Conservation (phyloP, 139 green algal genomes). For the Volvox africanus region DNA sequence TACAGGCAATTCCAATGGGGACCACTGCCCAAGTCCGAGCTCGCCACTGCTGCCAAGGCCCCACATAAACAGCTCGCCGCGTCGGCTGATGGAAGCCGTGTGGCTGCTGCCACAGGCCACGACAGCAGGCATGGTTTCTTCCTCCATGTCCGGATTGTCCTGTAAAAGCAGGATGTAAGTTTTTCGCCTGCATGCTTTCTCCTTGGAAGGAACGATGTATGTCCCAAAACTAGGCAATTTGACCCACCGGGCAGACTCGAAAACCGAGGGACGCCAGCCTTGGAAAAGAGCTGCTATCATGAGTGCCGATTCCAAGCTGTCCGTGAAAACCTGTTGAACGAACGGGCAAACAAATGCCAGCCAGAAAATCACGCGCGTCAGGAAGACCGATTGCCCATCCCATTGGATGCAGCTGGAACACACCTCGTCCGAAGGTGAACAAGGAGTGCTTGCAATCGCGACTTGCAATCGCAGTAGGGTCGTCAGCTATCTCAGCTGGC, state of each 20-base stretch:
- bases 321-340: conserved; percentile 88
- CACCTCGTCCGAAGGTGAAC: conserved; percentile 62
- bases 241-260: conserved; percentile 54
- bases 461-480: neutral
- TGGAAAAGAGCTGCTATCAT: conserved; percentile 50
- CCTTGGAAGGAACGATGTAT: too few species aligned
- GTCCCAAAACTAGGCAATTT: neutral
- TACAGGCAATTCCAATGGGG: conserved; percentile 67
- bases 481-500: conserved; percentile 34
- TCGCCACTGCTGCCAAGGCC: conserved; percentile 83
- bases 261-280: conserved; percentile 63
- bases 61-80: conserved; percentile 85
- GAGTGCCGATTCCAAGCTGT: conserved; percentile 77
- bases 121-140: conserved; percentile 80
- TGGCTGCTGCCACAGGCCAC: conserved; percentile 77
- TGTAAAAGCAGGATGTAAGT: neutral
- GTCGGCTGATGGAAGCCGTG: conserved; percentile 75
- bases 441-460: conserved; percentile 54
- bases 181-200: too few species aligned
- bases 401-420: neutral
- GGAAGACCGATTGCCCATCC: too few species aligned
- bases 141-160: conserved; percentile 62
- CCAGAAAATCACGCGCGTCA: neutral
- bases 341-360: neutral
- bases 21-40: conserved; percentile 78